Percentiles rank a stretch among this genome's conserved stretches.
Evolutionary conservation across 169 alveolate genomes (phyloP).

Genomic region (Ichthyophthirius multifiliis): DNA sequence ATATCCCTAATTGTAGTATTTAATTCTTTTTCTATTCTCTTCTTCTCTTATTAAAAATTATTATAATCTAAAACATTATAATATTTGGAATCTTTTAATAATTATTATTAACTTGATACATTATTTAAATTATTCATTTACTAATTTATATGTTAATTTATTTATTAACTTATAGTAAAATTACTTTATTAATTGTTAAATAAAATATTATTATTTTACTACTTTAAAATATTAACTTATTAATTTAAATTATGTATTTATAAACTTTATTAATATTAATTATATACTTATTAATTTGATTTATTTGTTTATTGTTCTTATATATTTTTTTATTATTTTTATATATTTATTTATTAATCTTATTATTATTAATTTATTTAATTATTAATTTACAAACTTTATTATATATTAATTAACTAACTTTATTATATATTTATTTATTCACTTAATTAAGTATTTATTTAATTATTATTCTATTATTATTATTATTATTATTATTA

Average conservation of each 20-base stretch:
- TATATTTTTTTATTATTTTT: too few species aligned
- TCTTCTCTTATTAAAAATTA: not conserved
- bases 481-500: not conserved
- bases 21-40: not conserved
- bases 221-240: too few species aligned
- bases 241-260: too few species aligned
- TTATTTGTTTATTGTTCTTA: too few species aligned
- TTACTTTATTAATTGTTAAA: not conserved
- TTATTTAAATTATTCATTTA: not conserved
- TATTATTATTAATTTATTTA: too few species aligned
- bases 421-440: conserved; percentile 1
- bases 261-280: too few species aligned
- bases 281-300: too few species aligned
- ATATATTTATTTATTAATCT: too few species aligned
- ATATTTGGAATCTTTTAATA: too few species aligned
- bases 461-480: not conserved
- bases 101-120: not conserved
- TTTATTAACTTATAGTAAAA: not conserved
- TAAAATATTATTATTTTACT: not conserved
- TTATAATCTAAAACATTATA: too few species aligned
- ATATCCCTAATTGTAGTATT: not conserved
- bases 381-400: too few species aligned
- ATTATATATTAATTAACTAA: too few species aligned
- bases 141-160: not conserved
- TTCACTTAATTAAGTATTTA: not conserved